phyloP scores from a whole-genome alignment of 2,329 filamentous ascomycete genomes.

The Pseudogymnoascus sp. region DNA sequence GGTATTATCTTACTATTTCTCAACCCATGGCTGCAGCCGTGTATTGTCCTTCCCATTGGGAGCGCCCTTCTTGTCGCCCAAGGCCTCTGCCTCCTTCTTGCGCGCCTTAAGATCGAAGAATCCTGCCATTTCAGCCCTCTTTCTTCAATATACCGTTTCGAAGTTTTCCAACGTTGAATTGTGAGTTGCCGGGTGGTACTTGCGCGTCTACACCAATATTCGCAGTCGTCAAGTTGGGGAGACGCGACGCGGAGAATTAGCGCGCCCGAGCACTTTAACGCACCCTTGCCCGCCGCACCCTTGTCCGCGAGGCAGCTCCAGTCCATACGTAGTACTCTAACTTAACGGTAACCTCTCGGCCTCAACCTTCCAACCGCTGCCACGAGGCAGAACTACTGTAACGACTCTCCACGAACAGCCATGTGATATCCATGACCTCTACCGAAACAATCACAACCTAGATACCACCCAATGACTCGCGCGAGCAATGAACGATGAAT shows the following conservation, averaged over 20 bases:
- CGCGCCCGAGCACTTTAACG: constrained; percentile 1
- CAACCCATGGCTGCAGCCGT: constrained; percentile 86
- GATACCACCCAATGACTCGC: constrained; percentile 24
- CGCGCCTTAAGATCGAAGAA: constrained; percentile 96
- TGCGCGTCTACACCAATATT: neutral
- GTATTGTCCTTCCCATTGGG: constrained; percentile 53
- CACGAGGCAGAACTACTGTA: neutral
- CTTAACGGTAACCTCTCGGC: neutral
- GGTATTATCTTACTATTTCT: constrained; percentile 74
- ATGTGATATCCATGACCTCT: neutral
- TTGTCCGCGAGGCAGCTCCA: neutral
- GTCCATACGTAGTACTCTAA: neutral
- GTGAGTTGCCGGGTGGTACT: neutral
- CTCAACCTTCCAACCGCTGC: neutral
- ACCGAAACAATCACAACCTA: neutral
- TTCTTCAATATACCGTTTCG: neutral
- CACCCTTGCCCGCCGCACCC: neutral
- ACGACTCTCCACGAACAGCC: neutral
- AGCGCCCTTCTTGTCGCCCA: constrained; percentile 56
- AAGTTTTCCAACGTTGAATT: neutral
- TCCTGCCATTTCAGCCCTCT: constrained; percentile 56
- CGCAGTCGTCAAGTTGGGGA: neutral
- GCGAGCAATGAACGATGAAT: constrained; percentile 47
- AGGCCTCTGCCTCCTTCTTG: constrained; percentile 65
- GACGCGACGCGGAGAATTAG: constrained; percentile 4